Evolutionary conservation across 495 filamentous ascomycete genomes (phyloP).

Genomic region (Aspergillus saccharolyticus): DNA sequence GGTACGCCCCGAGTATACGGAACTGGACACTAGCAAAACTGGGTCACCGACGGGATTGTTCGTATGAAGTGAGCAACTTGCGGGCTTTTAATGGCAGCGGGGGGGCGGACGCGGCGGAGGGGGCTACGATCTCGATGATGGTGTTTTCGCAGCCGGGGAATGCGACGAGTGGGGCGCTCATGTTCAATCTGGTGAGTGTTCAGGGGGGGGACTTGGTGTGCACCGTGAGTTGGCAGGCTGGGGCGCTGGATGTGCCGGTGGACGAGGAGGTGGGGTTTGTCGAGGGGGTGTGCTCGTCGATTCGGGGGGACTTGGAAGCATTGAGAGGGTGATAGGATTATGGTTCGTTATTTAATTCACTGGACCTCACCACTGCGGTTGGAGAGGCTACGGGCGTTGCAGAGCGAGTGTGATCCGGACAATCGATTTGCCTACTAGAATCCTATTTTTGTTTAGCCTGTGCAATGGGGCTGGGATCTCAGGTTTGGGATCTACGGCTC

Average conservation of each 20-base stretch:
- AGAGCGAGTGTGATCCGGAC: conserved; percentile 9
- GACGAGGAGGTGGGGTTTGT: conserved; percentile 15
- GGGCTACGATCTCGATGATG: conserved; percentile 25
- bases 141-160: conserved; percentile 26
- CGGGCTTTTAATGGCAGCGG: conserved; percentile 18
- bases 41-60: conserved; percentile 20
- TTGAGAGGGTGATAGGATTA: not conserved
- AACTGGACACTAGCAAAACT: conserved; percentile 21
- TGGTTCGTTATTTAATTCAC: too few relatives aligned
- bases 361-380: too few relatives aligned
- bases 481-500: too few relatives aligned
- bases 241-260: conserved; percentile 17
- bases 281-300: conserved; percentile 16
- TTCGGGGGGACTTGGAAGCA: conserved; percentile 7
- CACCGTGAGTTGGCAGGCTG: conserved; percentile 23
- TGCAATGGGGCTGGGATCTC: too few relatives aligned
- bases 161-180: conserved; percentile 19
- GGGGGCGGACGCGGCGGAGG: not conserved
- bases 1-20: conserved; percentile 21
- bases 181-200: conserved; percentile 26
- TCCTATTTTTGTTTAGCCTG: conserved; percentile 3
- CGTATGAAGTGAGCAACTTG: conserved; percentile 27
- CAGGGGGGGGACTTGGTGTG: conserved; percentile 19
- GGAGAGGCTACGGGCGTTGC: conserved; percentile 1
- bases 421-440: conserved; percentile 10